A percentile compares a stretch with the other conserved stretches of the same genome.
Evolutionary conservation across 2,329 filamentous ascomycete genomes (phyloP).

Genomic region (Cladosporium colombiae): DNA sequence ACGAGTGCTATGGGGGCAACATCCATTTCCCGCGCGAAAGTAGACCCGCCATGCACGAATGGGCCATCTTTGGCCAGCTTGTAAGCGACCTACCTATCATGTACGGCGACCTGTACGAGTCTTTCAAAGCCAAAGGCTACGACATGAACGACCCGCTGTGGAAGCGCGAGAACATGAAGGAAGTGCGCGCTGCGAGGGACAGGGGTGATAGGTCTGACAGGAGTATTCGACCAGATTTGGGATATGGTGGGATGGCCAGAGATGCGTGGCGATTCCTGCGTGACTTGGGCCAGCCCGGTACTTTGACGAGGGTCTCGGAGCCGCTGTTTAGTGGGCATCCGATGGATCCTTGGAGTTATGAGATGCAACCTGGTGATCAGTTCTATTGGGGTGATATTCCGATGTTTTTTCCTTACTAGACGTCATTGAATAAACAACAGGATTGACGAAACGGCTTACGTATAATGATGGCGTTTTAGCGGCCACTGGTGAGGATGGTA

Average conservation of each 20-base stretch:
- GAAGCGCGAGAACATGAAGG: not conserved
- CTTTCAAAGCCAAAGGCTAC: not conserved
- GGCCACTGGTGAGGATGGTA: not conserved
- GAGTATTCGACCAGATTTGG: not conserved
- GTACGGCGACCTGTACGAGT: not conserved
- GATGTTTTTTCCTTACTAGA: not conserved
- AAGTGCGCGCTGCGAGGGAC: not conserved
- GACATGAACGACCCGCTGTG: not conserved
- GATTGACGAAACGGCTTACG: not conserved
- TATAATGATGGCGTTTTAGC: not conserved
- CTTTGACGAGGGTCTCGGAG: not conserved
- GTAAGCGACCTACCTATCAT: not conserved
- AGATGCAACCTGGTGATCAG: not conserved
- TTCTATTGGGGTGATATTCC: not conserved
- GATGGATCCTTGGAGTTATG: not conserved
- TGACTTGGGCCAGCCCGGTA: not conserved
- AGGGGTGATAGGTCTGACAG: not conserved
- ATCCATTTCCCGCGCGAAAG: not conserved
- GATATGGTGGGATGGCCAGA: not conserved
- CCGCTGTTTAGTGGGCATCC: not conserved
- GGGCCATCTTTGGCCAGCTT: not conserved
- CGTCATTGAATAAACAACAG: not conserved
- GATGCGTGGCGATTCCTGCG: not conserved
- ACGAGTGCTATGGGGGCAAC: not conserved
- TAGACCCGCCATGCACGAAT: not conserved